phyloP scores from a whole-genome alignment of 192 early-diverging fungal species.

The Borealophlyctis nickersoniae region DNA sequence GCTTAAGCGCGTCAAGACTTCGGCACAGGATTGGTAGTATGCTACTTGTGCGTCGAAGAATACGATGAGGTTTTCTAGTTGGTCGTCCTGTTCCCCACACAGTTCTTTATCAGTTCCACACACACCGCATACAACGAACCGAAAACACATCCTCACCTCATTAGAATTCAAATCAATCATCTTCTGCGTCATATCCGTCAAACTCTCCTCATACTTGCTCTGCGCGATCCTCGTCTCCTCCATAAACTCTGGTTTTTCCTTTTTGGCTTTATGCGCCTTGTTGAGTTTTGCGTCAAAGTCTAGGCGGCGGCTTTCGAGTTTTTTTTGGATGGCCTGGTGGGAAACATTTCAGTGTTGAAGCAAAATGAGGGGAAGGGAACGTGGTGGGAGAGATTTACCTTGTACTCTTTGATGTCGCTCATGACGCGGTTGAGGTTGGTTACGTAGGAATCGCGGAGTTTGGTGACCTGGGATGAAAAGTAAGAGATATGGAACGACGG shows the following conservation, averaged over 20 bases:
- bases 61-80: constrained; percentile 46
- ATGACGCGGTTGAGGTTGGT: constrained; percentile 38
- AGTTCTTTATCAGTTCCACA: neutral
- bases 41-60: constrained; percentile 46
- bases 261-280: constrained; percentile 86
- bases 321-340: constrained; percentile 65
- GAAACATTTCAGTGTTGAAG: constrained; percentile 17
- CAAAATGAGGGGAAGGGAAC: neutral
- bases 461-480: constrained; percentile 37
- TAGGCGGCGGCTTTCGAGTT: constrained; percentile 80
- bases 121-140: neutral
- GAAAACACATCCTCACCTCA: constrained; percentile 61
- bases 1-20: constrained; percentile 21
- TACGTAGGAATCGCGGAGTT: constrained; percentile 54
- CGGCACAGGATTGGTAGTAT: constrained; percentile 30
- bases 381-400: constrained; percentile 31
- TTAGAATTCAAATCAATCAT: constrained; percentile 83
- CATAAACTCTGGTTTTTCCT: constrained; percentile 85
- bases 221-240: constrained; percentile 87
- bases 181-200: constrained; percentile 65
- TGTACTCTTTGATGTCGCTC: constrained; percentile 49
- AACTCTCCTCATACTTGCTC: constrained; percentile 90
- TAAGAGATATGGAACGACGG: too few relatives aligned
- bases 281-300: constrained; percentile 91
- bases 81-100: constrained; percentile 28